Percentiles rank a stretch among this genome's conserved stretches.
Conservation (phyloP, 805 yeast genomes). For the Saccharomycopsis malanga region DNA sequence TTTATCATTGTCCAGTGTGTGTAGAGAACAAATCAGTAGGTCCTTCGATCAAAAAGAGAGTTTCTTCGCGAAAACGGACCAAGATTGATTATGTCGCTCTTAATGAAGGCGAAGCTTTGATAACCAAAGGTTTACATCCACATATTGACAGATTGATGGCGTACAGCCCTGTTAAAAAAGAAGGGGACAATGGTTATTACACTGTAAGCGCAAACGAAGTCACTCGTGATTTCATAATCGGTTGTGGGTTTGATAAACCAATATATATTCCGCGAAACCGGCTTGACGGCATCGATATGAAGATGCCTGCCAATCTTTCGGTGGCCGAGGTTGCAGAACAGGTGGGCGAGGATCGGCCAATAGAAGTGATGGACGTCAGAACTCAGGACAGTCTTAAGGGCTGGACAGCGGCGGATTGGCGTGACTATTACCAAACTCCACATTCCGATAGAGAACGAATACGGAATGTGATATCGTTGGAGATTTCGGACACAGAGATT, state of each 20-base stretch:
- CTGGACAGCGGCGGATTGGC: slow-evolving; percentile 72
- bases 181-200: background rate
- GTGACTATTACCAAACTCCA: slow-evolving; percentile 52
- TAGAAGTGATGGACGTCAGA: slow-evolving; percentile 86
- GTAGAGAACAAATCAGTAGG: background rate
- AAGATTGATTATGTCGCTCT: background rate
- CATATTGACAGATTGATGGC: background rate
- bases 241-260: background rate
- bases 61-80: background rate
- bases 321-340: background rate
- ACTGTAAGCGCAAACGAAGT: background rate
- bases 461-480: slow-evolving; percentile 75
- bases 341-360: background rate
- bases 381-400: slow-evolving; percentile 57
- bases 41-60: background rate
- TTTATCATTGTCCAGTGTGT: background rate
- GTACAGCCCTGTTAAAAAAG: background rate
- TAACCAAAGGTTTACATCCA: background rate
- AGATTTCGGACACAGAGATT: slow-evolving; percentile 53
- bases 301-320: background rate
- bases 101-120: background rate
- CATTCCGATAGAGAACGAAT: slow-evolving; percentile 51
- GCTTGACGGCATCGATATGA: background rate
- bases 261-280: background rate
- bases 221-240: background rate